phyloP scores from a whole-genome alignment of 768 basidiomycete genomes.

The Neoboletus subvelutipes region DNA sequence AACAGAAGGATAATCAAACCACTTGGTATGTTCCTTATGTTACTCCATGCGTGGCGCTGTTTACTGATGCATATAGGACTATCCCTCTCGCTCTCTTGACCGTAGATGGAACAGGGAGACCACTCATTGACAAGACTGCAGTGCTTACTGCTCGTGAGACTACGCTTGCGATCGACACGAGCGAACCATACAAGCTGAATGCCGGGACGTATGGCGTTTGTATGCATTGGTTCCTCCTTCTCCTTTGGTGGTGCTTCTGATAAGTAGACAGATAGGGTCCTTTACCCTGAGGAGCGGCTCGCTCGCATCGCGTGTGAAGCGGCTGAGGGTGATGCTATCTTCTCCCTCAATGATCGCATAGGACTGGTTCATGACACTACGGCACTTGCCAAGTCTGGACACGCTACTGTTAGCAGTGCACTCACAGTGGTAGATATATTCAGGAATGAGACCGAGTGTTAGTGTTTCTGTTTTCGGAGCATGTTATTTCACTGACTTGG shows the following conservation, averaged over 20 bases:
- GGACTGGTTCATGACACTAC: constrained; percentile 84
- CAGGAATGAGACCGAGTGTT: constrained; percentile 75
- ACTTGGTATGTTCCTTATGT: constrained; percentile 57
- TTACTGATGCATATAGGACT: constrained; percentile 47
- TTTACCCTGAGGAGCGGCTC: constrained; percentile 81
- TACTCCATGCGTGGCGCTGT: neutral
- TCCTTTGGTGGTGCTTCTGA: neutral
- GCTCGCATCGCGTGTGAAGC: constrained; percentile 79
- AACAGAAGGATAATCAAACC: constrained; percentile 82
- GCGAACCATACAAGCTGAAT: constrained; percentile 85
- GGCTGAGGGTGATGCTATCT: constrained; percentile 58
- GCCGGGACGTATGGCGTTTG: constrained; percentile 88
- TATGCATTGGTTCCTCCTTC: constrained; percentile 39
- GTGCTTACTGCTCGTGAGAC: constrained; percentile 71
- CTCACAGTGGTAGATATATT: constrained; percentile 71
- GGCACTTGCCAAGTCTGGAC: constrained; percentile 79
- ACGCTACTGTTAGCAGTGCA: constrained; percentile 71
- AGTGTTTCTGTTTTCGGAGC: constrained; percentile 24
- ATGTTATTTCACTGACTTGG: neutral
- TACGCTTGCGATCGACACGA: constrained; percentile 68
- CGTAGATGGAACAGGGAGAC: constrained; percentile 56
- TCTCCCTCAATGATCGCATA: constrained; percentile 83
- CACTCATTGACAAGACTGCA: constrained; percentile 55
- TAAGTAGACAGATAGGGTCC: constrained; percentile 63
- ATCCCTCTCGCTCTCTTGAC: constrained; percentile 77